Evolutionary conservation across 768 basidiomycete species (phyloP), one percentile per base, ranked within the genome.

Genomic region (Xerocomellus chrysenteron): DNA sequence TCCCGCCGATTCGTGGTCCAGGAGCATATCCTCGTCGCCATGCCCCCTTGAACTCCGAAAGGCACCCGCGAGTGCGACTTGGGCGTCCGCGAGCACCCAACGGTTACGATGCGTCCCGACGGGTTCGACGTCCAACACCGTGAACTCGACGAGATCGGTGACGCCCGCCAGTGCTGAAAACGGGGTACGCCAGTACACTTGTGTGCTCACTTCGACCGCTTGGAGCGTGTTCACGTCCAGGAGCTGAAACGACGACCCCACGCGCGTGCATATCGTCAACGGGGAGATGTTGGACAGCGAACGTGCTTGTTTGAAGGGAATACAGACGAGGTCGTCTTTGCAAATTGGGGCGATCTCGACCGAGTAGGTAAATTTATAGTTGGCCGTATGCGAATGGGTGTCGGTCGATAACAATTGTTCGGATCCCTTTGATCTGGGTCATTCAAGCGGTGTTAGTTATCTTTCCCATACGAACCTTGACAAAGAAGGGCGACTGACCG

Each of bases 261-360:
- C 88, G 47, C 96, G 92, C 7, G 85, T 85, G 75, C 95, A 98
- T 60, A 99, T 68, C 12, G 87, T 86, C 35, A 99, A 78, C 1
- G 91, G 94, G 59, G 80, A 85, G 75, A 99, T 96, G 77, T 95
- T 98, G 68, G 87, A 85, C 54, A 95, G 76, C 17, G 84, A 76
- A 10, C 88, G 86, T 0, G 97, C 94, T 62, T 88, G 86, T 66
- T 92, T 92, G 12, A 76, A 72, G 3, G 94, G 92, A 36, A 99
- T 79, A 69, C 91, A 93, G 21, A 98, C 89, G 28, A 99, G 83
- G 73, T 99, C 97, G 69, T 98, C 97, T 71, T 98, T 98, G 79
- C 97, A 99, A 54, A 99, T 85, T 0, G 97, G 94, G 5, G 89
- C 84, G 67, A 99, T 97, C 75, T 98, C 96, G 62, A 98, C 91